Evolutionary conservation across 2,329 filamentous ascomycete species (phyloP).

Genomic region (Geosmithia morbida): DNA sequence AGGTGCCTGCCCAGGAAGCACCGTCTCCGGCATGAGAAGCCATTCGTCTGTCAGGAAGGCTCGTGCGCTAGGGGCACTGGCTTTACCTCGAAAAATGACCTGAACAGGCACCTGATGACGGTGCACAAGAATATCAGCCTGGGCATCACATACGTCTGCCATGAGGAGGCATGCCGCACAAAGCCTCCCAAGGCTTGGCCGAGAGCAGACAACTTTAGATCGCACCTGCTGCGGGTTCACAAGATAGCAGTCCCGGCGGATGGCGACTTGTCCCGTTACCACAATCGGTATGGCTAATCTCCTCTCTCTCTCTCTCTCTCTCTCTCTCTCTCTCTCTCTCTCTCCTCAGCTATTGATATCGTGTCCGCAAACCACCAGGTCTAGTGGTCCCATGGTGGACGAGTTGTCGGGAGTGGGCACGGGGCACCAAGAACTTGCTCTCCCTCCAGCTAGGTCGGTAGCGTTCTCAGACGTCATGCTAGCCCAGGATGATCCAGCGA

Average conservation of each 20-base stretch:
- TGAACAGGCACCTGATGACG: constrained; percentile 62
- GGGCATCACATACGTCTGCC: constrained; percentile 11
- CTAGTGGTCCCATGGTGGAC: neutral
- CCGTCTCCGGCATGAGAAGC: constrained; percentile 52
- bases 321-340: neutral
- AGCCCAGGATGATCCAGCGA: neutral
- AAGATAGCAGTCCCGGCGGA: constrained; percentile 16
- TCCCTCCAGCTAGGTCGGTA: neutral
- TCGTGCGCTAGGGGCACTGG: constrained; percentile 52
- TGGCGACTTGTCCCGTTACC: constrained; percentile 21
- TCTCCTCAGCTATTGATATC: neutral
- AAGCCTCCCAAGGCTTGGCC: constrained; percentile 53
- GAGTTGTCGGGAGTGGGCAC: neutral
- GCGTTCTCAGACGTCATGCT: neutral
- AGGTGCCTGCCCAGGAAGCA: constrained; percentile 49
- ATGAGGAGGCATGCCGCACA: constrained; percentile 8
- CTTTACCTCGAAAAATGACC: constrained; percentile 70
- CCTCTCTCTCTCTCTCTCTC: too few species aligned
- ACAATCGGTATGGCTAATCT: constrained; percentile 9
- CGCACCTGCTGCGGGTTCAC: constrained; percentile 63
- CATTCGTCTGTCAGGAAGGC: constrained; percentile 42
- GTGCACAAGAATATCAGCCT: constrained; percentile 35
- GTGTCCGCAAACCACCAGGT: too few species aligned
- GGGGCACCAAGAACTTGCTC: neutral
- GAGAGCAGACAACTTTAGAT: constrained; percentile 73